Evolutionary conservation across 768 basidiomycete species (phyloP).

Genomic region (Lanmaoa rubissima): DNA sequence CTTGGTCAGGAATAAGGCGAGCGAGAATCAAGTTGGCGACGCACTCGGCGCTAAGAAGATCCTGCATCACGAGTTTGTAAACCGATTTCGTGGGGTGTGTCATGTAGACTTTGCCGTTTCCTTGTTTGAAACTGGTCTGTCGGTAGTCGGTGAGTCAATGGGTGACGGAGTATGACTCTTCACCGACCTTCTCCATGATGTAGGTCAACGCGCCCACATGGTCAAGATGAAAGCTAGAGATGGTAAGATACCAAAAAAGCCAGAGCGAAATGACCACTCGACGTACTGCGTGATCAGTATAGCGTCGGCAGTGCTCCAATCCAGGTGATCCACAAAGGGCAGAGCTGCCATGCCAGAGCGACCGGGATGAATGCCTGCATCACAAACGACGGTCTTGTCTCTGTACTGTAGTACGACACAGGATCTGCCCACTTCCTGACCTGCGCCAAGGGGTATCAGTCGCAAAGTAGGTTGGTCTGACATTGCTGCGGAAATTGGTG

Average conservation of each 20-base stretch:
- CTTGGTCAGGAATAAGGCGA: no score
- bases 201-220: conserved; percentile 96
- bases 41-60: conserved; percentile 89
- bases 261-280: background rate
- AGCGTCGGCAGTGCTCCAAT: conserved; percentile 97
- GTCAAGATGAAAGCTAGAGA: conserved; percentile 85
- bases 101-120: conserved; percentile 98
- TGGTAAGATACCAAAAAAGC: background rate
- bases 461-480: conserved; percentile 59
- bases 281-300: conserved; percentile 92
- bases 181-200: conserved; percentile 86
- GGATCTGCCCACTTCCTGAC: conserved; percentile 94
- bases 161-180: background rate
- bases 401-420: conserved; percentile 94
- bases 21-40: conserved; percentile 18
- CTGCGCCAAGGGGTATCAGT: conserved; percentile 88
- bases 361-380: conserved; percentile 93
- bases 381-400: conserved; percentile 90
- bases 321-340: conserved; percentile 93
- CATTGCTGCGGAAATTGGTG: conserved; percentile 31
- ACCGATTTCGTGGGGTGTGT: conserved; percentile 97
- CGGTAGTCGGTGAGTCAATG: background rate
- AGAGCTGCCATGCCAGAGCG: conserved; percentile 89
- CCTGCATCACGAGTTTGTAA: conserved; percentile 98
- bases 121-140: conserved; percentile 97